Evolutionary conservation across 805 yeast species (phyloP), one percentile per base, ranked within the genome.

Genomic region (Wickerhamiella vanderwaltii): DNA sequence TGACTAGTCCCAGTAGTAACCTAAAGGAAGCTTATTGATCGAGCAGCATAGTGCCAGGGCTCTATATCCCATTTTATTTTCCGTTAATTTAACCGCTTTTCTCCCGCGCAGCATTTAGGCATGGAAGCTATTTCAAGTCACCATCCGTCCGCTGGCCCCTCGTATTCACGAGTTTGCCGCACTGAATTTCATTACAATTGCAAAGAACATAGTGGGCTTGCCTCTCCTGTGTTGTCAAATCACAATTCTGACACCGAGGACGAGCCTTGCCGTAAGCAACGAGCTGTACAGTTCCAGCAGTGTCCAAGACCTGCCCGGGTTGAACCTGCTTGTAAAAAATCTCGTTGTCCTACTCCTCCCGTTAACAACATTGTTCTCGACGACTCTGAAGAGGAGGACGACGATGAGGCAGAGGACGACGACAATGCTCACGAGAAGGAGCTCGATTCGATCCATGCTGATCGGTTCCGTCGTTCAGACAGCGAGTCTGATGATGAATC

Each of bases 331-430:
- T 9, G 29, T 12, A 38, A 38, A 18, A 22, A 24, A 30, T 20
- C 25, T 11, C 41, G 41, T 9, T 38, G 41, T 30, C 35, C 41
- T 17, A 38, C 41, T n/a, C 41, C 41, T 9, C 41, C 41, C 4
- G 35, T 38, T 17, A 22, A 23, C 30, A 26, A 37, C 25, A 13
- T 29, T 5, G 19, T 22, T 12, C 9, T 23, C 18, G 35, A 38
- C 19, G 32, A 28, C 16, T 19, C 9, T 12, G 41, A 38, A n/a
- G 34, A 29, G 15, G 30, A 22, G 18, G 35, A 29, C 11, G 43
- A 41, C 20, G 33, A 34, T 15, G 35, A 40, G n/a, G 22, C 22
- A n/a, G 32, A 24, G 25, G 38, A 33, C 32, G 38, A 17, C 23
- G 44, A 35, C 32, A 33, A 35, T 25, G 28, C 24, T 20, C 22